Evolutionary conservation across 176 grass and related monocot species (phyloP), one percentile per base, ranked within the genome.

Genomic region (Oryza brachyantha): DNA sequence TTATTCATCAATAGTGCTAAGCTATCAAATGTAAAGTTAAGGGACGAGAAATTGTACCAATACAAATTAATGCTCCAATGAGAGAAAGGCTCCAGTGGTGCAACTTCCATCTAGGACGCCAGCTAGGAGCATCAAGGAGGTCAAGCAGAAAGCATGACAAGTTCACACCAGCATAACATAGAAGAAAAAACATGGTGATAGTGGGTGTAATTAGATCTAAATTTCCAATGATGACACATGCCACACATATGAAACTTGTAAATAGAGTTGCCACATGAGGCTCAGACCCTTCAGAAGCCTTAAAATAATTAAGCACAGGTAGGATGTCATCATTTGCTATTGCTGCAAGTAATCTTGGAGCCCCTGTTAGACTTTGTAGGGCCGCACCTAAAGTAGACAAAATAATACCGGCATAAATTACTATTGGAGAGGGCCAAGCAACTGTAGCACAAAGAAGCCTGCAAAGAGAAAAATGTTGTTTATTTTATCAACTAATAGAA

Each of bases 271-370:
- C 95, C 22, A 92, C 24, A 39, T 97, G 89, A 80, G 95, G 95
- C 43, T 97, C 95, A 32, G 80, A 81, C 5, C 91, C 91, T 78
- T 97, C 91, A 67, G 79, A 91, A 76, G 89, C 89, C 63, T 94
- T 97, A 41, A 97, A 97, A 75, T 83, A 94, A 34, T 91, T 94
- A 69, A 97, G 89, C 76, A 97, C 78, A 62, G 95, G 95, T 39
- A 98, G 90, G 76, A 94, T 98, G 72, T 90, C 95, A 82, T 98
- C 95, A 86, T 94, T 98, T 21, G 95, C 92, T 73, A 98, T 94
- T 62, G 95, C 92, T 70, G 88, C 95, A 78, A 98, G 91, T 60
- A 98, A 82, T 70, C 89, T 87, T 80, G 95, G 95, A 76, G 92
- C 95, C 74, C 95, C 95, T 41, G 90, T 92, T 78, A 98, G 36